Conservation (phyloP, 139 green algal genomes). For the Coccomyxa sp. region DNA sequence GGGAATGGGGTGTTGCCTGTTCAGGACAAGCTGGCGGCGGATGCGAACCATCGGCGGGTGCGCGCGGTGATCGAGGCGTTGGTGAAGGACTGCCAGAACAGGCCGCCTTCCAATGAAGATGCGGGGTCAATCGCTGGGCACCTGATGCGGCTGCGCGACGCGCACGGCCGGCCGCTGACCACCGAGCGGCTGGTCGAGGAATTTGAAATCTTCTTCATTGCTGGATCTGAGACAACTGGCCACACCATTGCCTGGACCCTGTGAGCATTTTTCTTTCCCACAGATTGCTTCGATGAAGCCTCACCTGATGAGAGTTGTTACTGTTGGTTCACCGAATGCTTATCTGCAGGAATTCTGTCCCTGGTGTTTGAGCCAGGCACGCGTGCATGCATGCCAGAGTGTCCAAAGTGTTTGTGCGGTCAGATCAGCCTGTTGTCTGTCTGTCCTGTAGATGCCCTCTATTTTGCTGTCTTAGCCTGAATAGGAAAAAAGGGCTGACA, state of each 20-base stretch:
- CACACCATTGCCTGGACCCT: constrained; percentile 1
- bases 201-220: not conserved
- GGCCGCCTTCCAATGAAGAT: not conserved
- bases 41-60: not conserved
- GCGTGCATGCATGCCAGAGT: not conserved
- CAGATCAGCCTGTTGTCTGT: not conserved
- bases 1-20: not conserved
- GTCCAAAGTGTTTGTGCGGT: not conserved
- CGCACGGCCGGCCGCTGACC: not conserved
- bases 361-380: not conserved
- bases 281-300: not conserved
- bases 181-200: not conserved
- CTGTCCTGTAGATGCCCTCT: not conserved
- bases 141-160: not conserved
- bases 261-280: not conserved
- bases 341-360: not conserved
- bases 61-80: not conserved
- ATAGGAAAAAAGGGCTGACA: not conserved
- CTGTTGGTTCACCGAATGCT: not conserved
- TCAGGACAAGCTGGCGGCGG: not conserved
- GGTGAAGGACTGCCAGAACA: not conserved
- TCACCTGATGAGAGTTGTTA: not conserved
- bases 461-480: not conserved
- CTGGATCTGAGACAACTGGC: not conserved
- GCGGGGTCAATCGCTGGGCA: not conserved